Percentiles rank a stretch among this genome's conserved stretches.
These are phyloP conservation scores for Xylaria sp. DNA, from an alignment of 2,329 filamentous ascomycete species.

Conservation along the genomic window DNA sequence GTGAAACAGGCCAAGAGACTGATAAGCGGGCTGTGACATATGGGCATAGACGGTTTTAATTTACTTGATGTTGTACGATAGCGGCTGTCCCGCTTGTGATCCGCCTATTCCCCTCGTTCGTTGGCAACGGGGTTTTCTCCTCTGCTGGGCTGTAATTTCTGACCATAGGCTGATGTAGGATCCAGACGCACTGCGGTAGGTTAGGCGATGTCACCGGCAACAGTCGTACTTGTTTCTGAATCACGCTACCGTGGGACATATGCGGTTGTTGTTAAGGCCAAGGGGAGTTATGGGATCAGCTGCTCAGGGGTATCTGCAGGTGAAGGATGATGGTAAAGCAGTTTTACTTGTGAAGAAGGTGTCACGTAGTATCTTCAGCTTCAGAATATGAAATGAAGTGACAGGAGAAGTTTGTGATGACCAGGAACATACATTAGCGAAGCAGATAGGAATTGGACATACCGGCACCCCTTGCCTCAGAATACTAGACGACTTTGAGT, in stretches of 20 bases:
- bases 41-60: not conserved
- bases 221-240: not conserved
- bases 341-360: not conserved
- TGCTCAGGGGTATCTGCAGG: not conserved
- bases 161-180: not conserved
- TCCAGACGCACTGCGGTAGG: not conserved
- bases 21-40: not conserved
- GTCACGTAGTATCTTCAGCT: not conserved
- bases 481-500: not conserved
- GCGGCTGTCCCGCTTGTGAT: slow-evolving; percentile 1
- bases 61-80: not conserved
- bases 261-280: not conserved
- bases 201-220: slow-evolving; percentile 4
- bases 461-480: not conserved
- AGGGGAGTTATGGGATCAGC: not conserved
- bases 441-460: not conserved
- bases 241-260: not conserved
- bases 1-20: not conserved
- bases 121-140: not conserved
- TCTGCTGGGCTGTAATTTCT: not conserved
- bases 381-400: not conserved
- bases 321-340: not conserved
- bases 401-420: not conserved
- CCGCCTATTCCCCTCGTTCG: not conserved
- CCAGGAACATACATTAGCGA: not conserved